Conservation (phyloP, 306 rosid genomes). For the Castanopsis chinensis region DNA sequence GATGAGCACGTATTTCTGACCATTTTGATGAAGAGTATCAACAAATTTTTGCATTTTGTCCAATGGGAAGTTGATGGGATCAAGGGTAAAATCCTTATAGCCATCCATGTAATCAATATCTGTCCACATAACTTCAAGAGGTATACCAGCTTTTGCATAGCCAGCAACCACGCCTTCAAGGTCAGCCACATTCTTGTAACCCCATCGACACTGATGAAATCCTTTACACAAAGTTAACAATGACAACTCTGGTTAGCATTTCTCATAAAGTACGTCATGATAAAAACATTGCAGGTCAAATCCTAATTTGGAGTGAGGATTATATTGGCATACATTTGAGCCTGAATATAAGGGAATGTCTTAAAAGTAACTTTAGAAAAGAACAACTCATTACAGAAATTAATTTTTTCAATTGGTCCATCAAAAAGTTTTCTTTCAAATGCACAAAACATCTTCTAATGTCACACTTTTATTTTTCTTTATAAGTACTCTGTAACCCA, state of each 20-base stretch:
- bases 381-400: too few relatives aligned
- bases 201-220: conserved; percentile 81
- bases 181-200: conserved; percentile 77
- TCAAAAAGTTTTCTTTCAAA: too few relatives aligned
- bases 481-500: too few relatives aligned
- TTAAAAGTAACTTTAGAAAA: too few relatives aligned
- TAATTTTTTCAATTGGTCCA: too few relatives aligned
- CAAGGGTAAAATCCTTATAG: conserved; percentile 79
- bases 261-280: neutral
- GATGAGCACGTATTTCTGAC: conserved; percentile 77
- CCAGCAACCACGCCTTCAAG: conserved; percentile 61
- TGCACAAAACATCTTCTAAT: too few relatives aligned
- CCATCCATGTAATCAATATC: conserved; percentile 92
- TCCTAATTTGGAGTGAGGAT: neutral
- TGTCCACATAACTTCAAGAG: too few relatives aligned
- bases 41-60: conserved; percentile 61
- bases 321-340: neutral
- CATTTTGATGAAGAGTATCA: conserved; percentile 61
- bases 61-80: conserved; percentile 74
- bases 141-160: conserved; percentile 48
- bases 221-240: conserved; percentile 43
- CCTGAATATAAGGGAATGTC: too few relatives aligned
- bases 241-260: neutral
- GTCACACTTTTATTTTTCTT: too few relatives aligned
- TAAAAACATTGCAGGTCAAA: neutral